Conservation (phyloP, 352 stramenopile species). For the Phytophthora brassicae region DNA sequence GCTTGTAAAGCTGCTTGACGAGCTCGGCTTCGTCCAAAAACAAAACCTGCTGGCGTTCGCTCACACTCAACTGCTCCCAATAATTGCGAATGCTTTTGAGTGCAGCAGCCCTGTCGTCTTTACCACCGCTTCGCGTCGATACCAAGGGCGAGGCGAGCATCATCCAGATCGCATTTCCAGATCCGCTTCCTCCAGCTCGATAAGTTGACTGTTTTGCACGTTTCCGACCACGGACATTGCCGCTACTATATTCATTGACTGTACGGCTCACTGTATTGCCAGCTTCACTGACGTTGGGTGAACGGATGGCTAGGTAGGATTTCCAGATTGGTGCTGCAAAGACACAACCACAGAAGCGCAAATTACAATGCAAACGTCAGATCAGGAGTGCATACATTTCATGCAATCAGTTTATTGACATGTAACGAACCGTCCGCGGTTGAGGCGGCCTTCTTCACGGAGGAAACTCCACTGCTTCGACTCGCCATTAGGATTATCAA, state of each 20-base stretch:
- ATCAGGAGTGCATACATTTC: constrained; percentile 7
- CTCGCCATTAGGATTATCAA: constrained; percentile 23
- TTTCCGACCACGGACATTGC: constrained; percentile 34
- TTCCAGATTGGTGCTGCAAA: constrained; percentile 68
- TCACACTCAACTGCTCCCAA: constrained; percentile 66
- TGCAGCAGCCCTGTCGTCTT: constrained; percentile 20
- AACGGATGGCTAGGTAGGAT: constrained; percentile 55
- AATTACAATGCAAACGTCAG: background rate
- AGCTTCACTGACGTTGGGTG: constrained; percentile 20
- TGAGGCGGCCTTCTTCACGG: constrained; percentile 31
- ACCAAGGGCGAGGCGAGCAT: constrained; percentile 21
- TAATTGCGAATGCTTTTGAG: constrained; percentile 49
- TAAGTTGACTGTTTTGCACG: constrained; percentile 34
- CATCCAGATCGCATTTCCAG: constrained; percentile 26
- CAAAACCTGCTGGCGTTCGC: constrained; percentile 72
- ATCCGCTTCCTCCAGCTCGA: constrained; percentile 11
- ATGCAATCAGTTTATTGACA: background rate
- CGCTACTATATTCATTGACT: background rate
- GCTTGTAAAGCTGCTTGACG: constrained; percentile 86
- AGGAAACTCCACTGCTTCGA: constrained; percentile 22
- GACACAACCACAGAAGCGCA: background rate
- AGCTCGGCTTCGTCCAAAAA: constrained; percentile 81
- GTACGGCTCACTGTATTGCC: background rate
- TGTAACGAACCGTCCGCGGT: constrained; percentile 28
- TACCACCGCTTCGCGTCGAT: constrained; percentile 10